These are phyloP conservation scores for Xylaria palmicola DNA, from an alignment of 495 filamentous ascomycete genomes.

Conservation along the genomic window DNA sequence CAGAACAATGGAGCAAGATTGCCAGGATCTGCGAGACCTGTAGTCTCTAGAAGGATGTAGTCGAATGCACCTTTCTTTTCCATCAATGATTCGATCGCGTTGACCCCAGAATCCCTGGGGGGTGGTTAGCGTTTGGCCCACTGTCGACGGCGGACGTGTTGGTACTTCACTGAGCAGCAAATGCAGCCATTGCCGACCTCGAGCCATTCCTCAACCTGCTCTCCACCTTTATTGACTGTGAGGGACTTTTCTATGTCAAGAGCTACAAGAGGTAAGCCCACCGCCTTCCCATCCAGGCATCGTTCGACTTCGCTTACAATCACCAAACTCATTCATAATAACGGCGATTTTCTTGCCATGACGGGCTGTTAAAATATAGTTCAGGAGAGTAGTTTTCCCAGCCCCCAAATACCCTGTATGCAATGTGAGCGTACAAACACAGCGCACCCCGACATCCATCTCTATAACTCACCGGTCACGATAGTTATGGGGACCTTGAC, in stretches of 20 bases:
- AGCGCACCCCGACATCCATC: constrained; percentile 3
- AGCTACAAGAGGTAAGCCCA: constrained; percentile 51
- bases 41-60: constrained; percentile 97
- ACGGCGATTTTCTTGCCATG: constrained; percentile 98
- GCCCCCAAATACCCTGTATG: constrained; percentile 77
- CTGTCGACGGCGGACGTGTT: neutral
- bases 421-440: constrained; percentile 15
- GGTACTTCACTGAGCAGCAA: constrained; percentile 94
- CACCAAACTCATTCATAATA: constrained; percentile 97
- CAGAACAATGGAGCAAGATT: constrained; percentile 96
- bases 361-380: constrained; percentile 89
- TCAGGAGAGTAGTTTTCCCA: constrained; percentile 92
- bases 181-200: constrained; percentile 96
- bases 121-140: neutral
- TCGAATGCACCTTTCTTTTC: constrained; percentile 90
- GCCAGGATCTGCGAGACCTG: constrained; percentile 90
- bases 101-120: constrained; percentile 79
- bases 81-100: constrained; percentile 95
- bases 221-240: constrained; percentile 80
- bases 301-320: constrained; percentile 59
- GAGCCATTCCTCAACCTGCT: constrained; percentile 91
- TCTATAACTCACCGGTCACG: constrained; percentile 68
- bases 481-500: constrained; percentile 90
- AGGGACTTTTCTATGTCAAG: constrained; percentile 92
- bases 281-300: neutral